phyloP scores from a whole-genome alignment of 148 eudicot genomes.

The Rhododendron kiyosumense region DNA sequence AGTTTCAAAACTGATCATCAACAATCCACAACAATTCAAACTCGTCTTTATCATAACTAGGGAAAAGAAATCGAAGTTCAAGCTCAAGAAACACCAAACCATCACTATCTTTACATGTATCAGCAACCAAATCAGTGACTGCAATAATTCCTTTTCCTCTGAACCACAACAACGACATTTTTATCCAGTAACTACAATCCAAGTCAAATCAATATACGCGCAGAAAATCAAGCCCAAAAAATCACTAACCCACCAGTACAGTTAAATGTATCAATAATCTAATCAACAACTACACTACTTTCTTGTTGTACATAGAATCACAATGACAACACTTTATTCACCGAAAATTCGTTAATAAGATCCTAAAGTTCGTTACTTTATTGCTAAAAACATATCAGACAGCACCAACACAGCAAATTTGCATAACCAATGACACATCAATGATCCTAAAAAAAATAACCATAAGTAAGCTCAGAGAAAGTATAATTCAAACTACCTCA shows the following conservation, averaged over 20 bases:
- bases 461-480: neutral
- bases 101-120: neutral
- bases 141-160: neutral
- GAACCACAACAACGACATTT: neutral
- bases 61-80: neutral
- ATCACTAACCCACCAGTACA: neutral
- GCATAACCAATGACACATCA: neutral
- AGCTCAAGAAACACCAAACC: neutral
- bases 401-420: neutral
- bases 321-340: neutral
- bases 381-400: neutral
- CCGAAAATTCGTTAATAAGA: neutral
- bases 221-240: neutral
- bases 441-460: neutral
- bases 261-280: neutral
- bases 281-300: neutral
- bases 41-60: neutral
- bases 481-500: conserved; percentile 51
- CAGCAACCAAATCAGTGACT: neutral
- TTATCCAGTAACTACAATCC: neutral
- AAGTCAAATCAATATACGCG: neutral
- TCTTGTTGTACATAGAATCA: neutral
- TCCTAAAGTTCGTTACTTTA: neutral
- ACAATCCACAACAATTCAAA: neutral
- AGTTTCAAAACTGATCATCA: neutral